These are phyloP conservation scores for Globisporangium solare DNA, from an alignment of 352 stramenopile species.

Conservation along the genomic window DNA sequence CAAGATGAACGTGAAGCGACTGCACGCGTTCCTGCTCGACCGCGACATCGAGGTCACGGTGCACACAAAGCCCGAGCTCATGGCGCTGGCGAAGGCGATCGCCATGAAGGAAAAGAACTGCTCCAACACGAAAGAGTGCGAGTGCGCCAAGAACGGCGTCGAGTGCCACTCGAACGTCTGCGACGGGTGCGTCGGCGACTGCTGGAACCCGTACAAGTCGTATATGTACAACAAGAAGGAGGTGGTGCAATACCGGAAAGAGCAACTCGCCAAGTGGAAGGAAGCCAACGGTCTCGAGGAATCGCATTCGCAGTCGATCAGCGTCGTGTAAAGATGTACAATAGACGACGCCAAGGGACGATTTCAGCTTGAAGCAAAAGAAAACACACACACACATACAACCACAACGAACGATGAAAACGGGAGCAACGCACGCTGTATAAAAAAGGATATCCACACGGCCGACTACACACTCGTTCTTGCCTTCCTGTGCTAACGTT, in stretches of 20 bases:
- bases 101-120: constrained; percentile 73
- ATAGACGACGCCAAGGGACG: neutral
- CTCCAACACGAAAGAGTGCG: constrained; percentile 51
- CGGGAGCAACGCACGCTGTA: neutral
- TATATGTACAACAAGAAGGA: constrained; percentile 74
- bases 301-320: constrained; percentile 21
- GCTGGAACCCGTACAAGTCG: constrained; percentile 61
- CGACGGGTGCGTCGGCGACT: constrained; percentile 64
- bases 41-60: constrained; percentile 40
- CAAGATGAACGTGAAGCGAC: constrained; percentile 85
- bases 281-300: constrained; percentile 8
- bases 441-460: constrained; percentile 1
- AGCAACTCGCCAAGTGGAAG: constrained; percentile 61
- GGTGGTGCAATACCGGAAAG: constrained; percentile 68
- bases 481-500: neutral
- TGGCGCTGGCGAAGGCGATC: constrained; percentile 60
- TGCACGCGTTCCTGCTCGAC: constrained; percentile 61
- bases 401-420: neutral
- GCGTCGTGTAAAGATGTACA: constrained; percentile 24
- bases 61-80: constrained; percentile 58
- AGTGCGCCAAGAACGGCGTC: constrained; percentile 72
- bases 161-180: constrained; percentile 74
- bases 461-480: neutral
- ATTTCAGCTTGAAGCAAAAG: too few species aligned
- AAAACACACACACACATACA: too few species aligned